phyloP scores from a whole-genome alignment of 177 flowering plant species.

The Vitis hybrid region DNA sequence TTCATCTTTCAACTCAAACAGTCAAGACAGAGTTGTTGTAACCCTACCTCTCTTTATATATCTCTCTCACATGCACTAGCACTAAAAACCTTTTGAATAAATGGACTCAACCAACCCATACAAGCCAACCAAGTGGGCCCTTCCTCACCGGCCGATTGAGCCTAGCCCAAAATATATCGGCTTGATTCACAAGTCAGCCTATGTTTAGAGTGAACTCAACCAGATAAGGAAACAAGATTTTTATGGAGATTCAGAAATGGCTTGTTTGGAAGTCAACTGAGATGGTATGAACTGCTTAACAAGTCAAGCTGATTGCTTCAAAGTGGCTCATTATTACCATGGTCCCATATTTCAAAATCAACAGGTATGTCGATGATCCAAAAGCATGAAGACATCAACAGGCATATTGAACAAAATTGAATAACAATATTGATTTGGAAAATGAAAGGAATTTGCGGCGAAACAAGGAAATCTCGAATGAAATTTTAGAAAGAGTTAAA shows the following conservation, averaged over 20 bases:
- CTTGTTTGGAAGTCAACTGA: not conserved
- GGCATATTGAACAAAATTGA: no score
- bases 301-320: not conserved
- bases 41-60: not conserved
- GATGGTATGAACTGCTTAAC: not conserved
- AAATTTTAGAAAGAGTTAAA: no score
- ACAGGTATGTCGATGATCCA: no score
- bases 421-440: no score
- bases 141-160: not conserved
- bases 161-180: not conserved
- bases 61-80: not conserved
- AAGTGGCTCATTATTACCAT: not conserved
- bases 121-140: slow-evolving; percentile 1
- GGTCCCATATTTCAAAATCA: no score
- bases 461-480: no score
- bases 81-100: not conserved
- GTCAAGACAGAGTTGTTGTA: not conserved
- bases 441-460: no score
- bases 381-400: no score
- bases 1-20: not conserved
- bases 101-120: not conserved
- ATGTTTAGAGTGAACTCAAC: not conserved
- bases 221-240: not conserved
- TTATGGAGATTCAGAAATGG: not conserved
- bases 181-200: not conserved